Base-by-base conservation (phyloP, 2,329 filamentous ascomycete genomes). In the Fusarium bactridioides region DNA sequence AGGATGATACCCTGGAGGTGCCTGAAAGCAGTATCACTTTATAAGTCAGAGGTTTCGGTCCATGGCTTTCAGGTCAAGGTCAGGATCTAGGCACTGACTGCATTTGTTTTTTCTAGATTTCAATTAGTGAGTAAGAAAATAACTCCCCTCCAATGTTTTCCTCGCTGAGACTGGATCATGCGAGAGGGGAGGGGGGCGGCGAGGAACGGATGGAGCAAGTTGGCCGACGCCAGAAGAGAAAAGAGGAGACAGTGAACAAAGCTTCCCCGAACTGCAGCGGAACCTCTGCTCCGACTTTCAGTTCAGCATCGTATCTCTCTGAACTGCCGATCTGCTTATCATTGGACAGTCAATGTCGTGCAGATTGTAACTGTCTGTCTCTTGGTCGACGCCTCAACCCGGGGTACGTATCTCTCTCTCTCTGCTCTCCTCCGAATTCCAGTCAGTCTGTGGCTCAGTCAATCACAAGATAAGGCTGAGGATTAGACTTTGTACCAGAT, bases 191-290 rank as follows among this genome's bases (percentile, higher is more conserved):
- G 53, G 38, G 50, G 64, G 38, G 50, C 50, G 64, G 50, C 50
- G 23, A 63, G 38, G 12, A 45, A 19, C 48, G 47, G 47, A 51
- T 48, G 37, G 27, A 33, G 15, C 15, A 45, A 67, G 64, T 69
- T 69, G 40, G 66, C 66, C 66, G 66, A 69, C 64, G 66, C 64
- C 66, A 69, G 63, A 53, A 53, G 64, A 59, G 64, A 60, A 55
- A 69, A 53, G 65, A 59, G 64, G 64, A 45, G 43, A 51, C 43
- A 23, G 16, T 7, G 29, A 21, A 47, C 19, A 18, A 29, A 12
- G 19, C 12, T 69, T 69, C 25, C 44, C 66, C 55, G 55, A 57
- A 50, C 23, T 37, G 25, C 21, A 31, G 16, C 27, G 53, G 54
- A 57, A 16, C 27, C 7, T 53, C 33, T 35, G 27, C 33, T 53